A percentile compares a stretch with the other conserved stretches of the same genome.
Conservation (phyloP, 1,284 basidiomycete genomes). For the Coriolopsis trogii region DNA sequence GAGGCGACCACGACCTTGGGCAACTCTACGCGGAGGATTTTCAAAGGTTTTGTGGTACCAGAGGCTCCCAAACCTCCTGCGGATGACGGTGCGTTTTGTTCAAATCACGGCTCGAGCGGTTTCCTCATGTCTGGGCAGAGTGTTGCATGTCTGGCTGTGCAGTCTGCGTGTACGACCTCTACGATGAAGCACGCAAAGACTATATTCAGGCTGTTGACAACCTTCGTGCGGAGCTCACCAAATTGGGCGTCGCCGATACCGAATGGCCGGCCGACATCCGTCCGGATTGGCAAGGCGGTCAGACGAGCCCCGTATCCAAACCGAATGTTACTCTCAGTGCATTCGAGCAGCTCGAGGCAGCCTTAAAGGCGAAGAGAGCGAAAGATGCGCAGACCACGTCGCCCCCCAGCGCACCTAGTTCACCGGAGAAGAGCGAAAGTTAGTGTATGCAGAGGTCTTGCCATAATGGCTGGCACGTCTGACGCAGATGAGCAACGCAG, state of each 20-base stretch:
- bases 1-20: constrained; percentile 7
- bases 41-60: constrained; percentile 62
- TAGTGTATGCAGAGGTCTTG: constrained; percentile 34
- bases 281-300: constrained; percentile 6
- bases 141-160: constrained; percentile 95
- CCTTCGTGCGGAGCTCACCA: constrained; percentile 53
- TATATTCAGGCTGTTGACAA: constrained; percentile 61
- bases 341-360: constrained; percentile 69
- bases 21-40: constrained; percentile 34
- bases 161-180: constrained; percentile 86
- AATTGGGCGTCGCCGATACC: constrained; percentile 51
- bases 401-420: constrained; percentile 15
- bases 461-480: constrained; percentile 2
- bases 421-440: constrained; percentile 29
- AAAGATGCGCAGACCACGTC: constrained; percentile 28
- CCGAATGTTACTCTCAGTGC: constrained; percentile 49
- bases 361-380: constrained; percentile 48
- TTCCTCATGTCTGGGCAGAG: constrained; percentile 46
- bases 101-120: background rate
- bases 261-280: constrained; percentile 67
- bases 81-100: constrained; percentile 56
- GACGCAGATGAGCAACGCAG: constrained; percentile 9
- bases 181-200: constrained; percentile 73
- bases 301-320: constrained; percentile 26
- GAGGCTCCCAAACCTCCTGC: constrained; percentile 60